A percentile compares a stretch with the other conserved stretches of the same genome.
These are phyloP conservation scores for Tremellales sp. DNA, from an alignment of 1,284 basidiomycete species.

Conservation along the genomic window DNA sequence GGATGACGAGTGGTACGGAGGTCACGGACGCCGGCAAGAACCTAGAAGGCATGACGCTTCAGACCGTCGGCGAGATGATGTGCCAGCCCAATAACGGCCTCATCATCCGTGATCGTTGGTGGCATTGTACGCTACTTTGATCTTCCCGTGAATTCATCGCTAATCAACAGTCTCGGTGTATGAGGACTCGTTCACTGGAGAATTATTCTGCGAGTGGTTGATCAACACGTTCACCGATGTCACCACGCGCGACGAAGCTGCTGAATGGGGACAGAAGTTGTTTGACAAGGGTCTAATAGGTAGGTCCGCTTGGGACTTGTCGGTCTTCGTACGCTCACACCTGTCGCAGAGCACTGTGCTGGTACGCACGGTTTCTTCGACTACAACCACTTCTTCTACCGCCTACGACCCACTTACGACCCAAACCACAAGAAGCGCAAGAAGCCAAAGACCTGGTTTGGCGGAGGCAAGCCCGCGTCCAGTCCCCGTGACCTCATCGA, in stretches of 20 bases:
- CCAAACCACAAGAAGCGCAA: constrained; percentile 21
- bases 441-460: constrained; percentile 35
- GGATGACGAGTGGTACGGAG: constrained; percentile 52
- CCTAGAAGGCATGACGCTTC: constrained; percentile 40
- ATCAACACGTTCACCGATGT: constrained; percentile 80
- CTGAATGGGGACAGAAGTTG: constrained; percentile 71
- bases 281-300: constrained; percentile 73
- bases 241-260: constrained; percentile 67
- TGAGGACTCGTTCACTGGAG: constrained; percentile 71
- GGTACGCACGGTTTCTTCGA: constrained; percentile 76
- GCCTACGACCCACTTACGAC: constrained; percentile 67
- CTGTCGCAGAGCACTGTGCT: constrained; percentile 60
- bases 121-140: constrained; percentile 33
- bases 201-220: constrained; percentile 81
- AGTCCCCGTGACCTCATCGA: constrained; percentile 21
- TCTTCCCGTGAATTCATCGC: background rate
- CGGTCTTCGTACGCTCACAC: background rate
- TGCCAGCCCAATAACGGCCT: constrained; percentile 42
- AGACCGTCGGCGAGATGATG: constrained; percentile 41
- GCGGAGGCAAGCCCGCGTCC: constrained; percentile 13
- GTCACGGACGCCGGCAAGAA: constrained; percentile 25
- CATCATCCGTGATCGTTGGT: constrained; percentile 43
- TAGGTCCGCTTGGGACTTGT: constrained; percentile 15
- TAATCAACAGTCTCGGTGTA: constrained; percentile 17
- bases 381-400: constrained; percentile 77